Evolutionary conservation across 768 basidiomycete genomes (phyloP), one percentile per base, ranked within the genome.

Genomic region (Nevesoporus exiguus): DNA sequence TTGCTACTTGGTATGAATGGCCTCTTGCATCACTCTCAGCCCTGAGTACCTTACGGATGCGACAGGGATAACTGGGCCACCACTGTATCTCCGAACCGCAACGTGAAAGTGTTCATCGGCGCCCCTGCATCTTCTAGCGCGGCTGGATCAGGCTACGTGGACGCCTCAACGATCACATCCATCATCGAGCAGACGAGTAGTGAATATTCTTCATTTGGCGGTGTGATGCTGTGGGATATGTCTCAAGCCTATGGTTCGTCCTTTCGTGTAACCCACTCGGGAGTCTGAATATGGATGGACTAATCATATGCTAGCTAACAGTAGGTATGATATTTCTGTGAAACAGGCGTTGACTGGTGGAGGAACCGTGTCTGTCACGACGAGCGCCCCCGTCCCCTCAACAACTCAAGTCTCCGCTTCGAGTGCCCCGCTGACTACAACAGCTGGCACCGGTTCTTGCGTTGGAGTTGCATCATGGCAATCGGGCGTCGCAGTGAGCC

Each of bases 261-360:
- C 6, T 33, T 44, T 50, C 15, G 42, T 54, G 17, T 25, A 14
- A 8, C 25, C n/a, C 15, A 13, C 37, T n/a, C 11, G 7, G 6
- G 10, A 25, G 13, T 6, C 25, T 3, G 25, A 24, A 17, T 22
- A 21, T 37, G 36, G 29, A 49, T 24, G 3, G 24, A 36, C 37
- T 54, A 3, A 61, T 19, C 10, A 17, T n/a, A 10, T 5, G 10
- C 7, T 50, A 76, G 85, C 73, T 21, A 87, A 88, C 61, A 71
- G 70, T 42, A 77, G 80, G 17, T 87, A 78, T 60, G 84, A 86
- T 61, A 54, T 75, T n/a, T 78, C 77, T 4, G 78, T 86, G 50
- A 87, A 88, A 64, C 73, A 76, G 53, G 77, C 80, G 27, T 73
- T 87, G 22, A 66, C 67, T 11, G 76, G 79, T 15, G 36, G 60